These are phyloP conservation scores for Arthrobotrys sphaeroides DNA, from an alignment of 2,329 filamentous ascomycete genomes.

Conservation along the genomic window DNA sequence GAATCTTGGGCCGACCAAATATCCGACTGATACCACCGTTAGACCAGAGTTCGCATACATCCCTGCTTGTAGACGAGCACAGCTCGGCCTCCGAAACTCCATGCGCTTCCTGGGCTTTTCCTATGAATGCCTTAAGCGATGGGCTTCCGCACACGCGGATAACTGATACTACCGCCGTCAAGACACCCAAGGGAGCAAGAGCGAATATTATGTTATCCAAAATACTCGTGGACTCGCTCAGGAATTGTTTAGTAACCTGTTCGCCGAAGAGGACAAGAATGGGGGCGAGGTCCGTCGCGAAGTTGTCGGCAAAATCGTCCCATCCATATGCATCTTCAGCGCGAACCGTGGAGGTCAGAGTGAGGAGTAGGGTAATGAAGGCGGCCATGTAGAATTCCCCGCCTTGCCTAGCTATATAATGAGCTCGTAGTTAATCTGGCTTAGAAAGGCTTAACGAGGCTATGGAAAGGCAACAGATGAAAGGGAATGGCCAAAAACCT, in stretches of 20 bases:
- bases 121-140: conserved; percentile 61
- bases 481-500: too few species aligned
- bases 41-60: background rate
- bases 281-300: conserved; percentile 29
- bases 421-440: too few species aligned
- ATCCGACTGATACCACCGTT: conserved; percentile 32
- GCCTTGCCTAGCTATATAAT: too few species aligned
- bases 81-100: conserved; percentile 57
- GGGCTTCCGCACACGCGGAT: conserved; percentile 59
- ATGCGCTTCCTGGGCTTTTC: conserved; percentile 59
- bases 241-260: conserved; percentile 59
- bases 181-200: conserved; percentile 58
- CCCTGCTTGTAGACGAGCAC: conserved; percentile 56
- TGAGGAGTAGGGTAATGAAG: background rate
- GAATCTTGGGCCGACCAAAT: conserved; percentile 57
- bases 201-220: conserved; percentile 55
- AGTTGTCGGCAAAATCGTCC: conserved; percentile 34
- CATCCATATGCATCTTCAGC: background rate
- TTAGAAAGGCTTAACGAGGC: too few species aligned
- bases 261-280: conserved; percentile 59
- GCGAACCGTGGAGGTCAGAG: background rate
- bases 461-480: too few species aligned
- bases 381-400: background rate
- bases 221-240: conserved; percentile 56
- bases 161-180: conserved; percentile 61